These are phyloP conservation scores for Dendrobium catenatum DNA, from an alignment of 106 monocot genomes.

Conservation along the genomic window DNA sequence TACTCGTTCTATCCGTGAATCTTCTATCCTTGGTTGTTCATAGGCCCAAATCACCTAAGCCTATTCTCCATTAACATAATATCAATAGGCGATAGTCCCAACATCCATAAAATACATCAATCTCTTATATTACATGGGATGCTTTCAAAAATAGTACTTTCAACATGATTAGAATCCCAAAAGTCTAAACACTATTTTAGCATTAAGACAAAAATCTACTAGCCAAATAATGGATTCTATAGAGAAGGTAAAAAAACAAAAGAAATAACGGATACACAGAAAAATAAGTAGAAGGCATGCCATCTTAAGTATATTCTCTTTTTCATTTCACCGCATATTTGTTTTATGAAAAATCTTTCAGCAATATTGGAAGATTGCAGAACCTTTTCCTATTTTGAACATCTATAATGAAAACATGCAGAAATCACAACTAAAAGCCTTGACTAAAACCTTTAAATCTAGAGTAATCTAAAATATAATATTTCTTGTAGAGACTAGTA, in stretches of 20 bases:
- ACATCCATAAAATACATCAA: not conserved
- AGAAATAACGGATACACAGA: not conserved
- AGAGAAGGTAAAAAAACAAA: not conserved
- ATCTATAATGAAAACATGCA: not conserved
- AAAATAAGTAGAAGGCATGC: not conserved
- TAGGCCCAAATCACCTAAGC: not conserved
- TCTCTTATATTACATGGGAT: not conserved
- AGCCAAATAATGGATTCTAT: not conserved
- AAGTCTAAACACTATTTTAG: not conserved
- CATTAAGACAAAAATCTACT: not conserved
- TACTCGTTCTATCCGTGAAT: not conserved
- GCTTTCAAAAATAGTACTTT: not conserved
- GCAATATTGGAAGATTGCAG: not conserved
- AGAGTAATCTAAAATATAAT: not conserved
- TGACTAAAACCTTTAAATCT: not conserved
- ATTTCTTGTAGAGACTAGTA: not conserved
- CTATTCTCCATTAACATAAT: not conserved
- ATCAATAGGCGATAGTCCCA: not conserved
- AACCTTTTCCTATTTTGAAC: not conserved
- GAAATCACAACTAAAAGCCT: not conserved
- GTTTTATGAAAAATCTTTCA: not conserved
- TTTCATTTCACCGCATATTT: not conserved
- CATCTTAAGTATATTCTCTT: not conserved
- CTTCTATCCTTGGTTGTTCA: not conserved
- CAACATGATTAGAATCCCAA: not conserved